Percentiles rank a stretch among this genome's conserved stretches.
Conservation (phyloP, 768 basidiomycete genomes). For the Boletus vinaceobasis region DNA sequence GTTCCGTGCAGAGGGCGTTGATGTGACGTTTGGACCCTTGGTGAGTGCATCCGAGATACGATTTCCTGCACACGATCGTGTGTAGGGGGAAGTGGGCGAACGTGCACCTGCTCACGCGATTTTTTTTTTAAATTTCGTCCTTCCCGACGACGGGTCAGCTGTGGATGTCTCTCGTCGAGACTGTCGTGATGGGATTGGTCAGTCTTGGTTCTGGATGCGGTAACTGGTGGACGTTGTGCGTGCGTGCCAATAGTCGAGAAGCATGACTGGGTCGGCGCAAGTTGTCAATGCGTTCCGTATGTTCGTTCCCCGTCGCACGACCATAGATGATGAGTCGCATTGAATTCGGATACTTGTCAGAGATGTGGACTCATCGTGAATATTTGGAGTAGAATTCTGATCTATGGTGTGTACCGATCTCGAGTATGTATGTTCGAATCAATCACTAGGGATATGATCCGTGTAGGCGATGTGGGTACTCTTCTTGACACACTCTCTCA, state of each 20-base stretch:
- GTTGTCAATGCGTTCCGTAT: neutral
- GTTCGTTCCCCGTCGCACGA: too few species aligned
- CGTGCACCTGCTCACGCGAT: neutral
- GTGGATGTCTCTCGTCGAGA: slow-evolving; percentile 2
- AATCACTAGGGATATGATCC: slow-evolving; percentile 24
- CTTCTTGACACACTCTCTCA: slow-evolving; percentile 23
- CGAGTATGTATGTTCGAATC: neutral
- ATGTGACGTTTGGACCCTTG: slow-evolving; percentile 1
- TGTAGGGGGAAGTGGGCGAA: too few species aligned
- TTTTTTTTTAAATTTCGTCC: neutral
- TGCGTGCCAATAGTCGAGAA: too few species aligned
- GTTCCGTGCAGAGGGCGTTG: neutral
- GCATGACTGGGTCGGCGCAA: neutral
- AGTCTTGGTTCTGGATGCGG: neutral
- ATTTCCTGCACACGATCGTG: neutral
- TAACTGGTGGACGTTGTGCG: neutral
- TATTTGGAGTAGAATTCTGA: neutral
- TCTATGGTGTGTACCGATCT: neutral
- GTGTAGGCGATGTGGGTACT: slow-evolving; percentile 36
- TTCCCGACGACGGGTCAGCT: neutral
- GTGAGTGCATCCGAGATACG: neutral
- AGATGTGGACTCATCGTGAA: neutral
- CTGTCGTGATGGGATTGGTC: neutral
- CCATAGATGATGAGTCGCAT: neutral
- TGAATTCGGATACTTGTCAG: neutral